Percentiles rank a stretch among this genome's conserved stretches.
These are phyloP conservation scores for Pinus tabuliformis DNA, from an alignment of 75 land plant genomes.

Conservation along the genomic window DNA sequence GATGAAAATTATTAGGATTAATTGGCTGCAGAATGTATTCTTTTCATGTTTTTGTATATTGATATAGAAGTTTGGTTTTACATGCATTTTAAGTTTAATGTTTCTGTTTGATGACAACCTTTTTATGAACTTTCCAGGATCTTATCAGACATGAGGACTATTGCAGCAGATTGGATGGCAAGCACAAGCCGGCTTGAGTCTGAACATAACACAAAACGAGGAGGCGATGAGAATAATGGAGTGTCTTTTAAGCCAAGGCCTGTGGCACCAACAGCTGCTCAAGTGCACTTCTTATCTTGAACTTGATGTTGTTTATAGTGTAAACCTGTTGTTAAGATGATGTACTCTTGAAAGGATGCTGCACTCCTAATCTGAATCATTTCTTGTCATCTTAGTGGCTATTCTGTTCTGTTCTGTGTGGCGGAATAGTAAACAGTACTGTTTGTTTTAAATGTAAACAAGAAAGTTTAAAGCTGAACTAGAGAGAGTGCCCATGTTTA, in stretches of 20 bases:
- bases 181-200: slow-evolving; percentile 64
- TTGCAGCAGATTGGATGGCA: slow-evolving; percentile 99
- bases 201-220: slow-evolving; percentile 44
- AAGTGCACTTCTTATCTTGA: slow-evolving; percentile 44
- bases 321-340: neutral
- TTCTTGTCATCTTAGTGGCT: slow-evolving; percentile 1
- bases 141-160: slow-evolving; percentile 90
- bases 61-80: slow-evolving; percentile 1
- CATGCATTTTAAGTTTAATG: neutral
- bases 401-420: neutral
- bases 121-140: slow-evolving; percentile 51
- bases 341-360: neutral
- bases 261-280: slow-evolving; percentile 95
- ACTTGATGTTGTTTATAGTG: neutral
- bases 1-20: neutral
- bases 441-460: neutral
- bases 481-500: neutral
- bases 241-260: slow-evolving; percentile 77
- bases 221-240: slow-evolving; percentile 60
- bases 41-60: neutral
- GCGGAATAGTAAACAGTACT: neutral
- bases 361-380: neutral
- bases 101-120: neutral
- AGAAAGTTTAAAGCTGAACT: neutral
- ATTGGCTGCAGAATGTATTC: neutral